Base-by-base conservation (phyloP, 169 alveolate species). In the Plasmodium gallinaceum region DNA sequence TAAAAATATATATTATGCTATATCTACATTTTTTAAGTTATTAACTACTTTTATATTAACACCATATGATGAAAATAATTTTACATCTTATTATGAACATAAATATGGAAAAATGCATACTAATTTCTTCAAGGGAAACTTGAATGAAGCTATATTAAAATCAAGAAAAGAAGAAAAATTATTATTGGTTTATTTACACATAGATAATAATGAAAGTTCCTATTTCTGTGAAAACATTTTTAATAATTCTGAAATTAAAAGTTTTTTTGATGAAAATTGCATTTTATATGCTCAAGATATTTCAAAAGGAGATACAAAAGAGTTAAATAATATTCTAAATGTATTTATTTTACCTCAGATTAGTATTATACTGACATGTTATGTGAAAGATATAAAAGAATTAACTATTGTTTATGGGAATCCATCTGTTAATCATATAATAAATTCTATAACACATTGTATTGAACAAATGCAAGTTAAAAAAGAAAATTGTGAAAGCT, bases 281-380 rank as follows among this genome's bases (percentile, higher is more conserved):
- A 54, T 76, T 48, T 48, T 76, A 2, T 76, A 45, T 61, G 72
- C 89, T 0, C 89, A 43, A 7, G 76, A 76, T 52, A 76, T 76
- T 14, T 48, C 76, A 10, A 76, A 43, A 39, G 66, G 75, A 18
- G 69, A 62, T n/a, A 12, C 64, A 9, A 46, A 39, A 12, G 89
- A 76, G 18, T 48, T 76, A 7, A 9, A 52, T 7, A 48, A 48
- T 54, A 32, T 22, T 16, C 7, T 76, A 42, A 76, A 76, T 48
- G 69, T 76, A 10, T 61, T 26, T 64, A 61, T 76, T 37, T 48
- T 76, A 24, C 89, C 89, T 16, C 89, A 76, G 16, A 76, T 76
- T 14, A 76, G 58, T 42, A 42, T 76, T 8, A 26, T 76, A 51
- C 32, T 61, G 54, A 62, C 89, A 52, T 20, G 69, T 57, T 10